Evolutionary conservation across 495 filamentous ascomycete genomes (phyloP), one percentile per base, ranked within the genome.

Genomic region (Aspergillus asperescens): DNA sequence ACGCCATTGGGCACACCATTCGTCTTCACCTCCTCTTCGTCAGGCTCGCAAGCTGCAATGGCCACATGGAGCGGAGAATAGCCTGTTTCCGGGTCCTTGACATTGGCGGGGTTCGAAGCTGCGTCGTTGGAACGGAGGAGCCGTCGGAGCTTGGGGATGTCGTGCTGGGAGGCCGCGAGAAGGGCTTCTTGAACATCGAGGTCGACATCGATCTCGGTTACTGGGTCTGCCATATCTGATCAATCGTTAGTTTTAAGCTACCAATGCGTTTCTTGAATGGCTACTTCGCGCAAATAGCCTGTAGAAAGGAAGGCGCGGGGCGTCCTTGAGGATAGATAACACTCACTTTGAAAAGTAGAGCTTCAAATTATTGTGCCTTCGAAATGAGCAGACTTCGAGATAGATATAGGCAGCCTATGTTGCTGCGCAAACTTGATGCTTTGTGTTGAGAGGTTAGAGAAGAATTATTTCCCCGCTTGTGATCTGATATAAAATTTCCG

Each of bases 11-110:
- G 38, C 9, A 63, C 43, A 13, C 57, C 60, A 38, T 61, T 46
- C 40, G n/a, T 15, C n/a, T 39, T 31, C 42, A 25, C 61, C 22
- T 55, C 62, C 6, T 67, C 62, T 25, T 75, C 67, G 19, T 77
- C 71, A 3, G 76, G 66, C 40, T 88, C 88, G 58, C 88, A 94
- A 7, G 88, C 82, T 7, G 89, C 87, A 67, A 98, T 88, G 20
- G 92, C 91, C 6, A 89, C 84, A 67, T 98, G 93, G 3, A 98
- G 77, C 10, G 93, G 89, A 1, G 91, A 87, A 64, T 83, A 88
- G 32, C 89, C 88, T 0, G 90, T 95, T 52, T 87, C 84, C 2
- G 85, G 77, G 58, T 97, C 91, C 66, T 90, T 87, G 12, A 86
- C 82, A 50, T 87, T 88, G 18, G 88, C 88, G 23, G 78, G 70